These are phyloP conservation scores for Verticillium zaregamsianum DNA, from an alignment of 2,329 filamentous ascomycete species.

Conservation along the genomic window DNA sequence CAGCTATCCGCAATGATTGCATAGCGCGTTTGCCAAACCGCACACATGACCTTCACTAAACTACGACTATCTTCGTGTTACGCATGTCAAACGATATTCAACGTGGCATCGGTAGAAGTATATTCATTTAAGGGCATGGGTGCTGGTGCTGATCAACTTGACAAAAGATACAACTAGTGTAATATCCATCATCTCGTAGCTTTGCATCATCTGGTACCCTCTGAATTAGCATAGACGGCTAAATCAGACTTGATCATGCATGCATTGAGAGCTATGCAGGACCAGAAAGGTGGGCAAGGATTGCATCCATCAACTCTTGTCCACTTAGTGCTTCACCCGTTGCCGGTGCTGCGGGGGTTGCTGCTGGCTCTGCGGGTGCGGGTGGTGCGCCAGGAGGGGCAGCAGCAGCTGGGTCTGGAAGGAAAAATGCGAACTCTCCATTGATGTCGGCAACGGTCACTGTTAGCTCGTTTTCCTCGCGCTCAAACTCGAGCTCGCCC, in stretches of 20 bases:
- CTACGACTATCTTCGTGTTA: too few relatives aligned
- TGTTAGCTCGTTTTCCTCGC: constrained; percentile 33
- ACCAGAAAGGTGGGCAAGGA: background rate
- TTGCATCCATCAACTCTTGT: background rate
- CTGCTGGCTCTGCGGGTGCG: constrained; percentile 2
- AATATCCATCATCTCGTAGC: too few relatives aligned
- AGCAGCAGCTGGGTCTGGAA: constrained; percentile 19
- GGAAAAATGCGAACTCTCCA: constrained; percentile 28
- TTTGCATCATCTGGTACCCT: too few relatives aligned
- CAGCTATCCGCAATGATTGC: too few relatives aligned
- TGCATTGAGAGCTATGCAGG: background rate
- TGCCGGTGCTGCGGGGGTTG: constrained; percentile 4
- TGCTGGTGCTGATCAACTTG: too few relatives aligned
- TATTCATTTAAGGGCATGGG: too few relatives aligned
- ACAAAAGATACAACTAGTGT: too few relatives aligned
- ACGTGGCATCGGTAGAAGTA: too few relatives aligned
- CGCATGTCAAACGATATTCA: too few relatives aligned
- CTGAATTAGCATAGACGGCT: too few relatives aligned
- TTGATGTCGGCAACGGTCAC: constrained; percentile 24
- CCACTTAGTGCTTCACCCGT: background rate
- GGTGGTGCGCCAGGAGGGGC: background rate
- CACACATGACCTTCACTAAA: too few relatives aligned
- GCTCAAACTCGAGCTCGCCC: constrained; percentile 37
- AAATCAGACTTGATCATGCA: background rate
- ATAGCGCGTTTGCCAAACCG: too few relatives aligned